Base-by-base conservation (phyloP, 495 filamentous ascomycete genomes). In the Penicillium goetzii region DNA sequence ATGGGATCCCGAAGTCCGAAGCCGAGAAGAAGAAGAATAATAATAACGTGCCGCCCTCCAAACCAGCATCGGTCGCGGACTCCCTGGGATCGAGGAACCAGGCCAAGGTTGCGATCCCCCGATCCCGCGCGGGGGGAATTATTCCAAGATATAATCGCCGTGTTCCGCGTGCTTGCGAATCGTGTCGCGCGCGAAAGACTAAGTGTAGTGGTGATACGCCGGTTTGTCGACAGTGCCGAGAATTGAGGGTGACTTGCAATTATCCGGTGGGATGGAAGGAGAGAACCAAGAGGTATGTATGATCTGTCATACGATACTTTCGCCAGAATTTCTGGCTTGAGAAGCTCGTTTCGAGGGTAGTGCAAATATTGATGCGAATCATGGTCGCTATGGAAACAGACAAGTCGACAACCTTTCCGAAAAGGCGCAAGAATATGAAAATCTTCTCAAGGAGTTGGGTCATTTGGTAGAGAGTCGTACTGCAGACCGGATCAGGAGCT, bases 121-220 rank as follows among this genome's bases (percentile, higher is more conserved):
- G 81, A 40, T 38, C 51, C 70, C 71, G 34, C 49, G 67, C 26
- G 9, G 62, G 55, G 2, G 30, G 30, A 4, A 59, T 67, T 55
- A 61, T 70, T 17, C 73, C 72, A 50, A 76, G 78, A 25, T 76
- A 76, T 58, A 76, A 67, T 58, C 78, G 74, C n/a, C 75, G 81
- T 21, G 81, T 84, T 23, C 77, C 77, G 19, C 72, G 82, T 56
- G 89, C 89, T 19, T 92, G 89, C 68, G 89, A 89, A 81, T 88
- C 89, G 7, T 92, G 89, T 75, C 76, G 89, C 54, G 83, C 88
- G 63, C 80, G 89, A 40, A 89, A 89, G 67, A 84, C 85, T 51
- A 88, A 88, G 72, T 88, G 85, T 72, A 85, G 81, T 61, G 86
- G 86, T 30, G 82, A 80, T 47, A 80, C 77, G 17, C 86, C 86